Percentiles rank a stretch among this genome's conserved stretches.
Evolutionary conservation across 164 flowering plant genomes (phyloP).

Genomic region (Magnolia sinica): DNA sequence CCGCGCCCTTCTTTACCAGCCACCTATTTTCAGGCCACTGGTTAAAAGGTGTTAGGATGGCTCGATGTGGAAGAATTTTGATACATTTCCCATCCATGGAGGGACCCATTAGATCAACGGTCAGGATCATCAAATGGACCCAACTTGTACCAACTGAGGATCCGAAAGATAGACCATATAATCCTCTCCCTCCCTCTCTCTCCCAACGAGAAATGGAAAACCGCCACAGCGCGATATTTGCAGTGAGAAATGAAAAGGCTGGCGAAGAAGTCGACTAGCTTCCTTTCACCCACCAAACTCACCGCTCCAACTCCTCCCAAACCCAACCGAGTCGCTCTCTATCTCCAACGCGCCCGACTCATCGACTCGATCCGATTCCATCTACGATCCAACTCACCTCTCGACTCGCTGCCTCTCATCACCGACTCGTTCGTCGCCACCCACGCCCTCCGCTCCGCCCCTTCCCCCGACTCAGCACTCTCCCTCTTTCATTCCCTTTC

Average conservation of each 20-base stretch:
- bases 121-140: not conserved
- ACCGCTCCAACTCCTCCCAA: constrained; percentile 19
- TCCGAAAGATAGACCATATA: not conserved
- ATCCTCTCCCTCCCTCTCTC: not conserved
- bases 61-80: no score
- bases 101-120: not conserved
- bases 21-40: no score
- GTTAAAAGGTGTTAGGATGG: no score
- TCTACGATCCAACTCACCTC: constrained; percentile 50
- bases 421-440: constrained; percentile 72
- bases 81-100: not conserved
- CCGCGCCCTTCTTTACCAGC: no score
- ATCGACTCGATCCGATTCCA: constrained; percentile 64
- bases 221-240: not conserved
- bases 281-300: constrained; percentile 27
- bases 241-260: not conserved
- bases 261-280: not conserved
- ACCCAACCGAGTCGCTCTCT: constrained; percentile 48
- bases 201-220: not conserved
- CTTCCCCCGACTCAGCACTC: constrained; percentile 70
- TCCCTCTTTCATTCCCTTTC: constrained; percentile 46
- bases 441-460: constrained; percentile 70
- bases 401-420: constrained; percentile 30
- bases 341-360: constrained; percentile 72
- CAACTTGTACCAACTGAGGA: not conserved